Evolutionary conservation across 345 rosid genomes (phyloP).

Genomic region (Eucalyptus marginata): DNA sequence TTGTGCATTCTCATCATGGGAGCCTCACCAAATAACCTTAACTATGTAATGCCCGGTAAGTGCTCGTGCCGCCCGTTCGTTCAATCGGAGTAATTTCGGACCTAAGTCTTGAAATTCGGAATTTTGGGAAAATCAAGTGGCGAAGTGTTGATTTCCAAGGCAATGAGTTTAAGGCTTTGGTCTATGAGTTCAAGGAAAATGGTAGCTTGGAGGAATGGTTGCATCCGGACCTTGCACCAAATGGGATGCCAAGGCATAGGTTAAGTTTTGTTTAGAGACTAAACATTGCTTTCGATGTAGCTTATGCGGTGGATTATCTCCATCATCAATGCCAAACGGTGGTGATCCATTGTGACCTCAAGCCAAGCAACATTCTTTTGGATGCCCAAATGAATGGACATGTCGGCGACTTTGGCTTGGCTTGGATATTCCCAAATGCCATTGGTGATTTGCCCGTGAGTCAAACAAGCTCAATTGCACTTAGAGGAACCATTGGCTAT

Average conservation of each 20-base stretch:
- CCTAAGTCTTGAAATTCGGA: too few relatives aligned
- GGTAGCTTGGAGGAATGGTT: constrained; percentile 10
- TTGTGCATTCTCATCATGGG: too few relatives aligned
- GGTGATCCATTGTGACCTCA: constrained; percentile 10
- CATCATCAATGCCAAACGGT: background rate
- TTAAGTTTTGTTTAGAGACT: background rate
- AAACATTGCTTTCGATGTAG: constrained; percentile 2
- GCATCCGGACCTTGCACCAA: background rate
- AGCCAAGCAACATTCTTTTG: constrained; percentile 5
- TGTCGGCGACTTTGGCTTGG: constrained; percentile 2
- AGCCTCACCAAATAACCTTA: too few relatives aligned
- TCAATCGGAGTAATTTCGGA: too few relatives aligned
- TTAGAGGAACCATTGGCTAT: constrained; percentile 1
- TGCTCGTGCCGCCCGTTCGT: too few relatives aligned
- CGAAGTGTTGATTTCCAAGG: background rate
- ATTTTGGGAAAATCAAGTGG: too few relatives aligned
- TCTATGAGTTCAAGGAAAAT: constrained; percentile 2
- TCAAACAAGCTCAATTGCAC: background rate
- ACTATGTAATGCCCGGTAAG: too few relatives aligned
- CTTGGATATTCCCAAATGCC: background rate
- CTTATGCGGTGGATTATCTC: constrained; percentile 2
- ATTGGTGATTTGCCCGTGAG: background rate
- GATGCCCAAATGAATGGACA: background rate
- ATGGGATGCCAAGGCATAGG: background rate
- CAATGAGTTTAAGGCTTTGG: constrained; percentile 8